Evolutionary conservation across 306 rosid genomes (phyloP), one percentile per base, ranked within the genome.

Genomic region (Dryas alaskensis): DNA sequence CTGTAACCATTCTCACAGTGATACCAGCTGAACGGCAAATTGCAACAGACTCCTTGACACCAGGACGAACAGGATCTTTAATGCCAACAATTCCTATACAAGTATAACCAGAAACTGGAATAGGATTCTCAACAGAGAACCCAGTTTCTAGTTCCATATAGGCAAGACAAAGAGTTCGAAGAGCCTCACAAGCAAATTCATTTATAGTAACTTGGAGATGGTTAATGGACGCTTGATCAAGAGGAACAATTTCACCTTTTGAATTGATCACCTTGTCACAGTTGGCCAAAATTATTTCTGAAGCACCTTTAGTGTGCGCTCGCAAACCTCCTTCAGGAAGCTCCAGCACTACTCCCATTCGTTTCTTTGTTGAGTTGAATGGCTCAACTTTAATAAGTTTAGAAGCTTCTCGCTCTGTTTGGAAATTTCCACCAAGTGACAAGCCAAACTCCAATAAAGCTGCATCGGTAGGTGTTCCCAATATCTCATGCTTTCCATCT

Each of bases 11-110:
- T 84, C 96, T 70, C 14, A 94, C 97, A 37, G 85, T 92, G 58
- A 94, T 92, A 65, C 99, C 99, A 76, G 99, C 97, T 16, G 99
- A 84, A 69, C 96, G 92, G 67, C 97, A 89, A 8, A 86, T 59
- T 44, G 97, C 99, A 55, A 94, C 97, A 46, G 99, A 92, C 77
- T 94, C 99, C 87, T 87, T 94, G 14, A 94, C 99, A 63, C 96
- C 97, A 1, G 96, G 99, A 65, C 99, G 97, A 70, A 94, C 95
- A 49, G 99, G 97, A 82, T 94, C 99, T 81, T 94, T 94, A 69
- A 94, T 94, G 47, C 99, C 99, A 51, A 94, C 95, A 73, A 94
- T 68, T 71, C 97, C 99, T 71, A 94, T 87, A 51, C 91, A 89
- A 57, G 96, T 94, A 67, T 77, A 88, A 19, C 98, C 98, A 70